Evolutionary conservation across 208 protist species (phyloP), one percentile per base, ranked within the genome.

Genomic region (Porcisia deanei): DNA sequence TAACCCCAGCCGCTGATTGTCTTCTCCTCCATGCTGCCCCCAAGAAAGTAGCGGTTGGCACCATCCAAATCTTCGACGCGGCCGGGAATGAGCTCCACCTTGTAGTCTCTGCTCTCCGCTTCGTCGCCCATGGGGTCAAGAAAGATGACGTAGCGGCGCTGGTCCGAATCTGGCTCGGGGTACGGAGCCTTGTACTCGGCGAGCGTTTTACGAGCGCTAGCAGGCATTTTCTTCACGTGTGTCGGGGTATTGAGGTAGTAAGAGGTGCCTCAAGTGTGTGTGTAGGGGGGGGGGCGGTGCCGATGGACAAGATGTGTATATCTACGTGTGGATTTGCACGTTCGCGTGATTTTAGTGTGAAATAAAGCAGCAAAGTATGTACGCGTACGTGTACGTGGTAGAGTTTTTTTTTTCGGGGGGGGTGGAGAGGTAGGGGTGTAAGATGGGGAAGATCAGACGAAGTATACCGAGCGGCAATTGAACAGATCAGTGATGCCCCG

Each of bases 61-160:
- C 81, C 77, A 77, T 92, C 87, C 20, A 88, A 77, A 22, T 71
- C 73, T 73, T 83, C 70, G 37, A 86, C 70, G 34, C 81, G 83
- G 41, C 91, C 91, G 14, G 91, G 87, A 52, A 93, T 90, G 34
- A 93, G 79, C 81, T 93, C 72, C 69, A 95, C 66, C 75, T 88
- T 85, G 77, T 85, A 93, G 76, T 89, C 69, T 20, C 79, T 66
- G 55, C 73, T 55, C 52, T 91, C 84, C n/a, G 74, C 76, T 4
- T 80, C 73, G 64, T 88, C 75, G 25, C 70, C 81, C 72, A 90
- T 88, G 30, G 75, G 69, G 20, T 92, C 85, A 63, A 93, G 88
- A 74, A 89, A 89, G 68, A 95, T 90, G 47, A 91, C 87, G 73
- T 79, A 93, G 75, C 88, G 86, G 73, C 84, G 85, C 79, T 95